Percentiles rank a stretch among this genome's conserved stretches.
Evolutionary conservation across 164 flowering plant species (phyloP).

Genomic region (Litsea cubeba): DNA sequence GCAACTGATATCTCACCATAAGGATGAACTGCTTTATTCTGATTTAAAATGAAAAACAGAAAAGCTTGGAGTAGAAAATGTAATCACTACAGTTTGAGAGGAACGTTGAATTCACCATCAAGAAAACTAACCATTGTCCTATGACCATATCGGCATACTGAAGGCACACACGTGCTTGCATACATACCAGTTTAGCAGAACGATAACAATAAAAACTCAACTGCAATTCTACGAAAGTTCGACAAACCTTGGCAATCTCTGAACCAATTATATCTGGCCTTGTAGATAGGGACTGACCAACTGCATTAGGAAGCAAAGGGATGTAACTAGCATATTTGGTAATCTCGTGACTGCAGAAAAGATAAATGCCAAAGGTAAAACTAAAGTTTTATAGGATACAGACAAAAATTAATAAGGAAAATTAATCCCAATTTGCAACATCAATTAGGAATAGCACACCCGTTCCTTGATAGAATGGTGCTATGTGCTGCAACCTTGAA

Average conservation of each 20-base stretch:
- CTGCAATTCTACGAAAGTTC: neutral
- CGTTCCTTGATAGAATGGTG: neutral
- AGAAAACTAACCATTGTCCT: constrained; percentile 1
- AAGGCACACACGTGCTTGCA: neutral
- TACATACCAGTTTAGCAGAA: neutral
- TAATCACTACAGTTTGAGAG: neutral
- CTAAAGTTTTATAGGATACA: neutral
- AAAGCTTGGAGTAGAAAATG: neutral
- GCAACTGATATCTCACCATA: neutral
- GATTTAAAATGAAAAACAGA: neutral
- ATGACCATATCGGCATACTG: neutral
- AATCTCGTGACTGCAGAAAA: constrained; percentile 38
- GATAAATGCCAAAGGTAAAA: constrained; percentile 16
- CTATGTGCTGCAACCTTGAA: neutral
- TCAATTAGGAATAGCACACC: neutral
- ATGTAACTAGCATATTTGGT: constrained; percentile 38
- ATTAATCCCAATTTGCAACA: neutral
- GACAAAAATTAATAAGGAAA: neutral
- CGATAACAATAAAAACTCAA: neutral
- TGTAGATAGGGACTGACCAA: constrained; percentile 98
- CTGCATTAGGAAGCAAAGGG: constrained; percentile 67
- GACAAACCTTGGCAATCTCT: constrained; percentile 78
- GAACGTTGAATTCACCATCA: neutral
- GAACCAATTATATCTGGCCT: constrained; percentile 96
- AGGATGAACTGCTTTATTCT: too few species aligned